phyloP scores from a whole-genome alignment of 1,284 basidiomycete genomes.

The Volvariella surrecta region DNA sequence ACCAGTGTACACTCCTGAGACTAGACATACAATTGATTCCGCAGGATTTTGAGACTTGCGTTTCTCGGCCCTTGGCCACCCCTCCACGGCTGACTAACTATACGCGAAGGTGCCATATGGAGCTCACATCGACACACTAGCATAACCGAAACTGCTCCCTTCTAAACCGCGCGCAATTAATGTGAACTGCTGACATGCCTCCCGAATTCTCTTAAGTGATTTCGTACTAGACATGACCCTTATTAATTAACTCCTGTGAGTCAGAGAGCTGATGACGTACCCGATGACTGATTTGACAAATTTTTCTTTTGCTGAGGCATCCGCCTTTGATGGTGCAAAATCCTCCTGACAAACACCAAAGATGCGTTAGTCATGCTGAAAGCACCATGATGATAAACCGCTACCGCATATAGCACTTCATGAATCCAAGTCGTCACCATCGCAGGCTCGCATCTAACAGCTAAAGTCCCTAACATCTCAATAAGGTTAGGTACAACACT shows the following conservation, averaged over 20 bases:
- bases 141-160: conserved; percentile 8
- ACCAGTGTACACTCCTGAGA: no score
- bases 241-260: no score
- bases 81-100: no score
- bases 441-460: conserved; percentile 35
- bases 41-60: no score
- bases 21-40: no score
- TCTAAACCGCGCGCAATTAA: conserved; percentile 7
- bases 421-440: conserved; percentile 54
- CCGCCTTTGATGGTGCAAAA: conserved; percentile 58
- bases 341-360: conserved; percentile 33
- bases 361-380: not conserved
- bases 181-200: conserved; percentile 7
- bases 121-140: conserved; percentile 7
- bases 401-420: conserved; percentile 60
- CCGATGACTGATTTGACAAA: conserved; percentile 68
- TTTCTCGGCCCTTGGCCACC: no score
- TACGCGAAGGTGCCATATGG: no score
- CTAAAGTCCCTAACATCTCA: conserved; percentile 63
- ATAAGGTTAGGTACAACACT: conserved; percentile 80
- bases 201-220: conserved; percentile 7
- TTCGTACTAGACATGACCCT: conserved; percentile 1
- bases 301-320: conserved; percentile 62
- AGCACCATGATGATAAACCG: conserved; percentile 16
- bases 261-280: conserved; percentile 29